Evolutionary conservation across 805 yeast species (phyloP).

Genomic region (Brettanomyces naardenensis): DNA sequence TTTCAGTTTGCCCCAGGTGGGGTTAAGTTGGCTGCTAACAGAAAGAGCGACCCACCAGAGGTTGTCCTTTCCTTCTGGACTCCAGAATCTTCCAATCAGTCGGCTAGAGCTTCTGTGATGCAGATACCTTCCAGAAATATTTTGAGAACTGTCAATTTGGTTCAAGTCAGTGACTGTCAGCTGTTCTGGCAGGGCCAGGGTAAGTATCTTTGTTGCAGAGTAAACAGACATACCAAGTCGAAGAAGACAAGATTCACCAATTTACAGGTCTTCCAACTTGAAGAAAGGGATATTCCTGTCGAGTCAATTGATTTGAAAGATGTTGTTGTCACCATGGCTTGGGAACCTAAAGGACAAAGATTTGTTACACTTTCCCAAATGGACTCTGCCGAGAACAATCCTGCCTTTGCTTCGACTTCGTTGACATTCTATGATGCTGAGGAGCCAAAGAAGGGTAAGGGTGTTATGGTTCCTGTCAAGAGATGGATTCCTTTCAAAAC

Average conservation of each 20-base stretch:
- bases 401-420: conserved; percentile 54
- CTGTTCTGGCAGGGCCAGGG: conserved; percentile 92
- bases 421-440: conserved; percentile 82
- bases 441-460: conserved; percentile 34
- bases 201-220: conserved; percentile 81
- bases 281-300: conserved; percentile 88
- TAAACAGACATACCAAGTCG: conserved; percentile 94
- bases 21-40: conserved; percentile 52
- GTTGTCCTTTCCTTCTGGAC: conserved; percentile 90
- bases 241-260: conserved; percentile 87
- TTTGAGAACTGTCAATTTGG: conserved; percentile 84
- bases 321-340: conserved; percentile 76
- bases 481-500: conserved; percentile 44
- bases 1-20: conserved; percentile 94
- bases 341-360: conserved; percentile 94
- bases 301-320: conserved; percentile 92
- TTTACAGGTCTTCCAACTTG: conserved; percentile 81
- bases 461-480: conserved; percentile 12
- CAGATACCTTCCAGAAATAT: conserved; percentile 78
- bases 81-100: conserved; percentile 83
- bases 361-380: conserved; percentile 69
- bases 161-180: conserved; percentile 87
- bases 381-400: conserved; percentile 44
- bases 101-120: conserved; percentile 90
- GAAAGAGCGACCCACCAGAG: conserved; percentile 43